Base-by-base conservation (phyloP, 2,329 filamentous ascomycete species). In the Sarocladium kiliense region DNA sequence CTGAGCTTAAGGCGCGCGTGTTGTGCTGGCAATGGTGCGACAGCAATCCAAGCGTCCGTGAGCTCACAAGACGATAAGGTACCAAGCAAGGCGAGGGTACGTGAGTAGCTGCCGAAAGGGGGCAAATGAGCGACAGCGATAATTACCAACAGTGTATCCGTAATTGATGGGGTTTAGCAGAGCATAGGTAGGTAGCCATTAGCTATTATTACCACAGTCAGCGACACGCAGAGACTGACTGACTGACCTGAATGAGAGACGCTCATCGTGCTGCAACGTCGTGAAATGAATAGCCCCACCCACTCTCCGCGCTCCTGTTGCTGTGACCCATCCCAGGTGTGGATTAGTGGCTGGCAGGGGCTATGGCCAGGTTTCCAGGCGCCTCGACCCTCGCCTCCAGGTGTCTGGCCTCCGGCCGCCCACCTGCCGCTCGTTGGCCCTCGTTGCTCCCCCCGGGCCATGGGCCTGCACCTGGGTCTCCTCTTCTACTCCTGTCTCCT, bases 401-500 rank as follows among this genome's bases (percentile, higher is more conserved):
- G 27, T 5, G 47, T 51, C 30, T 51, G 23, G n/a, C 30, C 27
- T 34, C 10, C 16, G 12, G 47, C 47, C 47, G 27, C 30, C 47
- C 47, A 36, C 47, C 39, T 18, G 14, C 37, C 39, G 47, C 32
- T 47, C 11, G 47, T 41, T 21, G 49, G n/a, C 45, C 27, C 54
- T 19, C 37, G 23, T 39, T 45, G 23, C 5, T 42, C 19, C 32
- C 44, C 25, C 44, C 19, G 4, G 41, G 10, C 41, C 6, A 10
- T 30, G 25, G 7, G 25, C 25, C 16, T 51, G 27, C 25, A 18
- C 26, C 19, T 23, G 26, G 27, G n/a, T 25, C 45, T 57, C 47
- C 19, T 54, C 45, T 36, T 53, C 55, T 50, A 19, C 30, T 25
- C 50, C 23, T 41, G 26, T 36, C 34, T 34, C 55, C 53, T 44